Evolutionary conservation across 768 basidiomycete genomes (phyloP), one percentile per base, ranked within the genome.

Genomic region (Rubroboletus satanas): DNA sequence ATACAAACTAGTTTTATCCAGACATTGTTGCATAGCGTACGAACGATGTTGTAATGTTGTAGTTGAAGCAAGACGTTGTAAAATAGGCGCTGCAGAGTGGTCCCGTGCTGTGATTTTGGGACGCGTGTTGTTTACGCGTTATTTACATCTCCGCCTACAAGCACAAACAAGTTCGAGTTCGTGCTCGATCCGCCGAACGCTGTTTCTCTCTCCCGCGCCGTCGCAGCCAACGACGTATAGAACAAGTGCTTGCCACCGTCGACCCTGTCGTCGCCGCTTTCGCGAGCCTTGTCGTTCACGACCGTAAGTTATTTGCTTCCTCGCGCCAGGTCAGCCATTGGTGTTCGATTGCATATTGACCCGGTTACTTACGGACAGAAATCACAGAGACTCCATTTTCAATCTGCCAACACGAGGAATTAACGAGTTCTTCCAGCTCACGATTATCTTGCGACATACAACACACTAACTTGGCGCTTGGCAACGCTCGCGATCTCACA

Each of bases 161-260:
- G 46, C 39, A 52, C 70, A 70, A 70, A 70, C 57, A 70, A 64
- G 69, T 70, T 70, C 71, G 55, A 72, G 21, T 72, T 72, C 57
- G 21, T 56, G 18, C 32, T 18, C 37, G 43, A 32, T 6, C 29
- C 1, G 28, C 11, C 42, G 45, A 51, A 9, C 45, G 15, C 38
- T 48, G 59, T 66, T 60, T 62, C 59, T 62, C 49, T 62, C 50
- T 49, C 26, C 47, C 41, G 59, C 58, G 54, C 53, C 60, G 44
- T 63, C 50, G 57, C 55, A 61, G 52, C 54, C 42, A 62, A 56
- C 57, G 57, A 47, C 36, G 56, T 45, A 52, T 33, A 56, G 49
- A 55, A 50, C 64, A 52, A 54, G 67, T 39, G 51, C 64, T 59
- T 60, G 64, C 56, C 39, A 42, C 57, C 56, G 56, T 49, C 61